Evolutionary conservation across 208 protist species (phyloP), one percentile per base, ranked within the genome.

Genomic region (Entamoeba moshkovskii): DNA sequence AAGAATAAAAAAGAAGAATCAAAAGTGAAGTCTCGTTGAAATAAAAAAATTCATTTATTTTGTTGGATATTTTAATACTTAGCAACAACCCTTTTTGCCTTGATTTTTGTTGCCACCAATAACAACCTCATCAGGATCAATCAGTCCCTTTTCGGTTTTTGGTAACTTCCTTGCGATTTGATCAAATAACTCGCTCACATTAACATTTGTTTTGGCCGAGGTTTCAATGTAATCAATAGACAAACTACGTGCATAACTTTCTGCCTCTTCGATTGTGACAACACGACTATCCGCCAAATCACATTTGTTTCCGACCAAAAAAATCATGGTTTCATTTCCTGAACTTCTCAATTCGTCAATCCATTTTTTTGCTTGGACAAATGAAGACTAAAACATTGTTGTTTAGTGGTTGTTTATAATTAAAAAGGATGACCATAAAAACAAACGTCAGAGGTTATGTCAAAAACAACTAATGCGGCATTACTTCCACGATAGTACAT

Each of bases 401-500:
- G 22, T 8, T 73, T n/a, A n/a, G n/a, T n/a, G n/a, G n/a, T n/a
- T n/a, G 29, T 73, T n/a, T 13, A 8, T 11, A 73, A 73, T n/a
- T 25, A 59, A 59, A 18, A 18, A 8, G 49, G 8, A 18, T 59
- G 18, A 59, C 8, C 13, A 59, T 59, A 59, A 38, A 25, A 73
- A 73, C 59, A 73, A 73, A 73, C 59, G 3, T 73, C 59, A n/a
- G 59, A 73, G 8, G 97, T 98, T 85, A 98, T 97, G 94, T 98
- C 97, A 93, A 97, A 98, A 29, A 98, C 97, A 4, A 98, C 96
- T 94, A 98, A 96, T 33, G 97, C 97, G 52, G 96, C 97, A 91
- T 97, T 95, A 29, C 97, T 97, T 38, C 96, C 97, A 66, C 97
- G 94, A 95, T 98, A 98, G 91, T 98, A 98, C 97, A 98, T 98